These are phyloP conservation scores for Austropuccinia psidii DNA, from an alignment of 1,284 basidiomycete species.

Conservation along the genomic window DNA sequence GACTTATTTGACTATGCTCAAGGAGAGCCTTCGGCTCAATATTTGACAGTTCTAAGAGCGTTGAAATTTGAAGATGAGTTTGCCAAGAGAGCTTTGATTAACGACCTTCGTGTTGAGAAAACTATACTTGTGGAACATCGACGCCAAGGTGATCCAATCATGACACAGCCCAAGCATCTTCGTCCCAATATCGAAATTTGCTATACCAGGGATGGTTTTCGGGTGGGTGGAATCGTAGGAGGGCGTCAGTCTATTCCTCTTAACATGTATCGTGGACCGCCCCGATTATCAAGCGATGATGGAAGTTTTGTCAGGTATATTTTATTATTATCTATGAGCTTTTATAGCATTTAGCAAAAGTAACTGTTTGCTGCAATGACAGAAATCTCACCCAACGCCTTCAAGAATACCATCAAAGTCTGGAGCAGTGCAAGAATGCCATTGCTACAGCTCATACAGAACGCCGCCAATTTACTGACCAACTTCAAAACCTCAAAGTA, in stretches of 20 bases:
- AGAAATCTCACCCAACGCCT: not conserved
- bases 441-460: conserved; percentile 1
- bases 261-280: conserved; percentile 44
- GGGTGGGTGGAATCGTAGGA: conserved; percentile 42
- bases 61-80: conserved; percentile 38
- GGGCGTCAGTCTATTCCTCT: conserved; percentile 56
- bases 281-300: conserved; percentile 46
- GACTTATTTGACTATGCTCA: conserved; percentile 44
- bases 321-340: not conserved
- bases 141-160: conserved; percentile 18
- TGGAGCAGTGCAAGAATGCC: conserved; percentile 8
- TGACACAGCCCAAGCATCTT: not conserved
- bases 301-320: conserved; percentile 39
- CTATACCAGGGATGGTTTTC: conserved; percentile 40
- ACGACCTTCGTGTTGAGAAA: conserved; percentile 26
- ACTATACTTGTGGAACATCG: conserved; percentile 29
- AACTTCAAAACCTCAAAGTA: conserved; percentile 23
- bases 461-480: conserved; percentile 29
- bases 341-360: not conserved
- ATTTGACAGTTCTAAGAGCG: conserved; percentile 45
- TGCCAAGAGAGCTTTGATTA: conserved; percentile 34
- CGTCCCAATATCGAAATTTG: conserved; percentile 43
- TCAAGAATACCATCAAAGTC: not conserved
- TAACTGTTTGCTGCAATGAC: conserved; percentile 5
- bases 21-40: conserved; percentile 43